phyloP scores from a whole-genome alignment of 257 asterid genomes.

The Solanum medicagineum region DNA sequence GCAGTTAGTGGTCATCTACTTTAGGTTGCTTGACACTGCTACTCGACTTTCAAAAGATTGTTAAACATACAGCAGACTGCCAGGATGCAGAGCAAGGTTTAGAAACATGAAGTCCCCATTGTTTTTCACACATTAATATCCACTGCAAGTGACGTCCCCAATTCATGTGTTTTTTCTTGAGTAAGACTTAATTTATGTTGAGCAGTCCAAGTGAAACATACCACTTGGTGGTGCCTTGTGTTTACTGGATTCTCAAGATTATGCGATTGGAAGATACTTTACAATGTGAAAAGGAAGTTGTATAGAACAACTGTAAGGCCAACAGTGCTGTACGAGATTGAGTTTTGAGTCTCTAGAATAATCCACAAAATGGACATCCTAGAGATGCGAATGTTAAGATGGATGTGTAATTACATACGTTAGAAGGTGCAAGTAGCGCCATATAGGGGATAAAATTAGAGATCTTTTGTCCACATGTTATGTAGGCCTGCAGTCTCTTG shows the following conservation, averaged over 20 bases:
- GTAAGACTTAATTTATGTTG: not conserved
- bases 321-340: not conserved
- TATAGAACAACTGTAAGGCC: not conserved
- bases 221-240: not conserved
- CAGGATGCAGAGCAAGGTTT: not conserved
- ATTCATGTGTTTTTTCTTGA: not conserved
- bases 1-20: not conserved
- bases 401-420: not conserved
- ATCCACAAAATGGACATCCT: not conserved
- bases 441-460: not conserved
- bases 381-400: not conserved
- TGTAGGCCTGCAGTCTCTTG: not conserved
- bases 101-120: not conserved
- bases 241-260: not conserved
- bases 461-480: not conserved
- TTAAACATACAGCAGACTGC: not conserved
- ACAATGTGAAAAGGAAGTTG: not conserved
- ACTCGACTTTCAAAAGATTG: not conserved
- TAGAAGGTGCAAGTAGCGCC: not conserved
- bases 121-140: not conserved
- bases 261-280: not conserved
- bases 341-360: not conserved
- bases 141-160: not conserved
- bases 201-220: not conserved
- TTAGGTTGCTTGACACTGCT: not conserved